Base-by-base conservation (phyloP, 768 basidiomycete genomes). In the Auricularia heimuer region DNA sequence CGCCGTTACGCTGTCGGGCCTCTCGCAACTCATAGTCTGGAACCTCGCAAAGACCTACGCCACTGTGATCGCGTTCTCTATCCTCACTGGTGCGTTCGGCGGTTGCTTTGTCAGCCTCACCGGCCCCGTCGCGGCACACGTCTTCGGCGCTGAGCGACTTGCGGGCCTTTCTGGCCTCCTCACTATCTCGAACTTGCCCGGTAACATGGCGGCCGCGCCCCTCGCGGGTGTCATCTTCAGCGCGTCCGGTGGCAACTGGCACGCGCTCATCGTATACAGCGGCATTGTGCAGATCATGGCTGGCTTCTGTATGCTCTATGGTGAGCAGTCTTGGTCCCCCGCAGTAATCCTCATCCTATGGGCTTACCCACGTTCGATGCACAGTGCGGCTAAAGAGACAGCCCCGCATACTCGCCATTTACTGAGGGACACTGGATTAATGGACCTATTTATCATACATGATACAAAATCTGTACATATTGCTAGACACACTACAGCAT, bases 1-100 rank as follows among this genome's bases (percentile, higher is more conserved):
- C n/a, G 69, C 72, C 42, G 71, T 78, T 67, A 66, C 73, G 61
- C 65, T 76, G 39, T 75, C 75, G 29, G 76, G 76, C 4, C 68
- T 76, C 24, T 68, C 73, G 11, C 75, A 79, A 67, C 71, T 79
- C 18, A 65, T 78, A 58, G 68, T 78, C 37, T 80, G 79, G 79
- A 75, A 74, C 54, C 73, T 78, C 54, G 71, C 75, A 65, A 68
- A 71, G 42, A 69, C 67, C 18, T 76, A 75, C 65, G 70, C 72
- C 24, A 64, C 70, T 33, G 72, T 77, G 45, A 71, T 77, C 36
- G 70, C 67, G 10, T 74, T 76, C 65, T 70, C 73, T 16, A 67
- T 75, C 14, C n/a, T 75, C 12, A 73, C 74, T 62, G 77, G 77
- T 12, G 69, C 75, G 47, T 70, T 76, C 62, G 76, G 75, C 51